These are phyloP conservation scores for Biscogniauxia mediterranea DNA, from an alignment of 2,329 filamentous ascomycete genomes.

Conservation along the genomic window DNA sequence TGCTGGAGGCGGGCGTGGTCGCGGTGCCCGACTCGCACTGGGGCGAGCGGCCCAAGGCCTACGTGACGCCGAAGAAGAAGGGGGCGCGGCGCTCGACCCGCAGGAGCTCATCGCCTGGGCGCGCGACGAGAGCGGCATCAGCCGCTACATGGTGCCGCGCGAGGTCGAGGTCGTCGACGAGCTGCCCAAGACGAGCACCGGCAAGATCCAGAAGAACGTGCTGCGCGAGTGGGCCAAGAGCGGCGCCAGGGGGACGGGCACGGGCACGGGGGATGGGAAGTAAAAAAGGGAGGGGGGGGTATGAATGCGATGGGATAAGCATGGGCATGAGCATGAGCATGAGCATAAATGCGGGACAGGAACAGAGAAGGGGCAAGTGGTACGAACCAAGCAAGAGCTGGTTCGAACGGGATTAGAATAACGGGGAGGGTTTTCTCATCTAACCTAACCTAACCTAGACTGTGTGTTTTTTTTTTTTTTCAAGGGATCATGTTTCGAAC, in stretches of 20 bases:
- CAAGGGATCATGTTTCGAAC: too few relatives aligned
- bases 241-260: too few relatives aligned
- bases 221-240: slow-evolving; percentile 78
- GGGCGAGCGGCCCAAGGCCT: slow-evolving; percentile 96
- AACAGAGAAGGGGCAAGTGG: too few relatives aligned
- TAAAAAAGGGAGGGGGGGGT: slow-evolving; percentile 1
- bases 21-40: slow-evolving; percentile 85
- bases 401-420: too few relatives aligned
- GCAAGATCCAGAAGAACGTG: slow-evolving; percentile 95
- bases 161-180: slow-evolving; percentile 79
- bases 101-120: slow-evolving; percentile 84
- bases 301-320: neutral
- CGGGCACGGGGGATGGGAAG: slow-evolving; percentile 15
- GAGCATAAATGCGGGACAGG: neutral
- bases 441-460: too few relatives aligned
- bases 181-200: slow-evolving; percentile 94
- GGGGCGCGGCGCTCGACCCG: slow-evolving; percentile 57
- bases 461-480: too few relatives aligned
- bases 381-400: too few relatives aligned
- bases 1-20: slow-evolving; percentile 90
- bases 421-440: too few relatives aligned
- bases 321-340: too few relatives aligned
- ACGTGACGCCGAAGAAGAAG: slow-evolving; percentile 77
- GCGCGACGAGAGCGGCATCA: slow-evolving; percentile 75
- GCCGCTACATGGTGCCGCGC: slow-evolving; percentile 80